A percentile compares a stretch with the other conserved stretches of the same genome.
Evolutionary conservation across 75 land plant genomes (phyloP).

Genomic region (Sequoiadendron giganteum): DNA sequence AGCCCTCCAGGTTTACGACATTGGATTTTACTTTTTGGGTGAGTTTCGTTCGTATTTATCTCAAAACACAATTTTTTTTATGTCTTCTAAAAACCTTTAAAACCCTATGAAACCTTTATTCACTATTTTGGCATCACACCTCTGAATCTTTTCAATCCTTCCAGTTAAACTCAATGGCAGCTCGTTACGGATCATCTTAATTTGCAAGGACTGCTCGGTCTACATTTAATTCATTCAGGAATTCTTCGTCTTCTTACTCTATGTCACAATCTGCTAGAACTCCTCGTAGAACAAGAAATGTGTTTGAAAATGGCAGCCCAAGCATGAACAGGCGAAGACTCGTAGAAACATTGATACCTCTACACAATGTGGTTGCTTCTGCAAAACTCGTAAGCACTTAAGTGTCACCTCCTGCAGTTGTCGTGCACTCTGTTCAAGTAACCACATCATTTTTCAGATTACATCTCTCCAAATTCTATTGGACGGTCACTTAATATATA

Average conservation of each 20-base stretch:
- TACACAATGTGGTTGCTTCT: slow-evolving; percentile 61
- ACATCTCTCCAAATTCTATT: too few relatives aligned
- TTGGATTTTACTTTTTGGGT: too few relatives aligned
- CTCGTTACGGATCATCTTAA: slow-evolving; percentile 5
- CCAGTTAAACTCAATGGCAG: not conserved
- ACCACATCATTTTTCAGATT: not conserved
- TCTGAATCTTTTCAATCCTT: not conserved
- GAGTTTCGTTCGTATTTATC: too few relatives aligned
- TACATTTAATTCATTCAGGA: not conserved
- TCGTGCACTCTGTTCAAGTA: slow-evolving; percentile 61
- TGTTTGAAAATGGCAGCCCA: not conserved
- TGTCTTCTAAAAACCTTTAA: not conserved
- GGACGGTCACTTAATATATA: too few relatives aligned
- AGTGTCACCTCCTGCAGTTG: slow-evolving; percentile 43
- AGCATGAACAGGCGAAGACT: slow-evolving; percentile 17
- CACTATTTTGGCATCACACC: not conserved
- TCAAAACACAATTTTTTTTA: too few relatives aligned
- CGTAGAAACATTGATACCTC: slow-evolving; percentile 46
- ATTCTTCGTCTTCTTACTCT: not conserved
- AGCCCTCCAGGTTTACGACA: too few relatives aligned
- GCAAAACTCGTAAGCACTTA: slow-evolving; percentile 63
- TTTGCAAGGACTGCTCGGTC: slow-evolving; percentile 8
- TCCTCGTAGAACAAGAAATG: not conserved
- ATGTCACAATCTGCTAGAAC: not conserved
- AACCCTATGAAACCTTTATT: not conserved